Evolutionary conservation across 495 filamentous ascomycete genomes (phyloP), one percentile per base, ranked within the genome.

Genomic region (Lindgomyces ingoldianus): DNA sequence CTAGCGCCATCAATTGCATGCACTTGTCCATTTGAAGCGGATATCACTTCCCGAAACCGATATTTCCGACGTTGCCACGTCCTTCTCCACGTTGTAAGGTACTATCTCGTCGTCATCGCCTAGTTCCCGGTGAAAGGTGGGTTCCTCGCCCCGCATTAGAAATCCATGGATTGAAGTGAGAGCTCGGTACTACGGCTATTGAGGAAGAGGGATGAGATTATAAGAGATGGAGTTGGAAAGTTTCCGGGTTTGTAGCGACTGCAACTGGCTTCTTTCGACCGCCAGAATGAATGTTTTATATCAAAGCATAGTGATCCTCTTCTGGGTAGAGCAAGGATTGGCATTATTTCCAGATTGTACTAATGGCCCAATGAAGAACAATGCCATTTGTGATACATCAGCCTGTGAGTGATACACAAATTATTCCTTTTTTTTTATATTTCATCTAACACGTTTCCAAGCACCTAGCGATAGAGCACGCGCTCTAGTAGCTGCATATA

Each of bases 311-410:
- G 30, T 19, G 26, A 21, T 24, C 9, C 36, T 60, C 12, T 29
- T 39, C 9, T 47, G 33, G 27, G 56, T 49, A 9, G 22, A 16
- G 12, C 50, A 21, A 16, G 64, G 33, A 14, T 29, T 57, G 4
- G 60, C 65, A 3, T 26, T 64, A 10, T 74, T 74, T 44, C 72
- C 73, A 4, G 73, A 75, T 52, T 75, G 73, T 33, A 51, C 49
- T 25, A 72, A 71, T 67, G 73, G 73, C 1, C 73, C 73, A 11
- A 54, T 75, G 41, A 63, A 42, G 56, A 80, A 74, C 24, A 79
- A 80, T 44, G 65, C 73, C 60, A 74, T 81, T 29, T 82, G 80
- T 62, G 71, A 81, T 52, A 74, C 74, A 2, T 73, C 71, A 27
- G 67, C 71, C 3, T 68, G 65, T 67, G 60, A 57, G 68, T 58